phyloP scores from a whole-genome alignment of 2,329 filamentous ascomycete genomes.

The Colletotrichum cordylinicola region DNA sequence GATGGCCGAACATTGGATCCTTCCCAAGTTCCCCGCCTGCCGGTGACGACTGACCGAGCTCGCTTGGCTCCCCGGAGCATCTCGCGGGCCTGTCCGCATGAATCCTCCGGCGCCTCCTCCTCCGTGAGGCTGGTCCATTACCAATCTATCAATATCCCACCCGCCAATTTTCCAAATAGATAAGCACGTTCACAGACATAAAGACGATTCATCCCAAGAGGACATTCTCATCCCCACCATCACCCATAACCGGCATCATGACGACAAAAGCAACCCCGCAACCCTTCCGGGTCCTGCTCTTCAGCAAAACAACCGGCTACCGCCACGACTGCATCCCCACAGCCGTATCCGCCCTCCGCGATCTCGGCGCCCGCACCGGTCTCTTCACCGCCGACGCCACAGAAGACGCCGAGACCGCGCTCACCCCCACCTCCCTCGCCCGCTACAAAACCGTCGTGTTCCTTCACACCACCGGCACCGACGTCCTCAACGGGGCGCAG shows the following conservation, averaged over 20 bases:
- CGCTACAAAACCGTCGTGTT: slow-evolving; percentile 42
- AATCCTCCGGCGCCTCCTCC: background rate
- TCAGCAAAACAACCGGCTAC: slow-evolving; percentile 42
- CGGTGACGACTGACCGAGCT: background rate
- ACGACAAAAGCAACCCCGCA: background rate
- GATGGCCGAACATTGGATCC: background rate
- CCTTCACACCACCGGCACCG: slow-evolving; percentile 40
- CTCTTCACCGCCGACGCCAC: slow-evolving; percentile 38
- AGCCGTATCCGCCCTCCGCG: slow-evolving; percentile 35
- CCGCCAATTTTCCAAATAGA: background rate
- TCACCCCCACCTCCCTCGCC: slow-evolving; percentile 33
- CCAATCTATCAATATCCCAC: background rate
- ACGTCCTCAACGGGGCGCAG: slow-evolving; percentile 38
- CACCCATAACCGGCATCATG: background rate
- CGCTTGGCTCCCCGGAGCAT: background rate
- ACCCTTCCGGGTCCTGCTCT: slow-evolving; percentile 39
- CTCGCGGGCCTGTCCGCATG: background rate
- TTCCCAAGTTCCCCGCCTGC: background rate
- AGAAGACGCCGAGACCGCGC: slow-evolving; percentile 37
- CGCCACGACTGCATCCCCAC: slow-evolving; percentile 45
- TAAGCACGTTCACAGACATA: background rate
- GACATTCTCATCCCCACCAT: background rate
- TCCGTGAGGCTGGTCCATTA: background rate
- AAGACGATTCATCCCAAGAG: background rate
- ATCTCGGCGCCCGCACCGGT: slow-evolving; percentile 29